These are phyloP conservation scores for Irpex sp. DNA, from an alignment of 1,284 basidiomycete species.

Conservation along the genomic window DNA sequence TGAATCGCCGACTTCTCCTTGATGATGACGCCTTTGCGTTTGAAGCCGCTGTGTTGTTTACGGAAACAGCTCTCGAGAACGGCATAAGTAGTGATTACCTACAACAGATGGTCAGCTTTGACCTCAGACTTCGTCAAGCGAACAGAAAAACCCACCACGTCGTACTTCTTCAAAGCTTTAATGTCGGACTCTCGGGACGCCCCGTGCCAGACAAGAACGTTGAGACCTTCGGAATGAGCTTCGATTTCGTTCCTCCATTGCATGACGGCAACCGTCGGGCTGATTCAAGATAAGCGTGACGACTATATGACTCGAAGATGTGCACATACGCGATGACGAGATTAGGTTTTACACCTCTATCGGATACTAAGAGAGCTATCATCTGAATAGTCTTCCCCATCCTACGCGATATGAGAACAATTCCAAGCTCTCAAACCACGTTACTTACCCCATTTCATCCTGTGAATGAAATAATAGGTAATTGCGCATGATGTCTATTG, in stretches of 20 bases:
- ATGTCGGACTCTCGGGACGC: constrained; percentile 59
- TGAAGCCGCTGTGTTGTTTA: constrained; percentile 91
- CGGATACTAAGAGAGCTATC: constrained; percentile 84
- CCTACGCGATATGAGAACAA: constrained; percentile 34
- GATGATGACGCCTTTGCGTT: constrained; percentile 79
- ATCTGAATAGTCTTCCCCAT: constrained; percentile 99
- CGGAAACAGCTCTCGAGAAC: constrained; percentile 92
- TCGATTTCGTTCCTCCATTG: constrained; percentile 98
- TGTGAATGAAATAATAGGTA: constrained; percentile 24
- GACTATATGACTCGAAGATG: neutral
- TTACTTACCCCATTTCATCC: constrained; percentile 85
- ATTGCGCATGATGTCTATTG: neutral
- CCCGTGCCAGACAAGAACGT: constrained; percentile 93
- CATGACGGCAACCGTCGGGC: constrained; percentile 95
- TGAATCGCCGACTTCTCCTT: constrained; percentile 91
- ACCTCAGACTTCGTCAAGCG: neutral
- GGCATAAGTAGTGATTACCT: constrained; percentile 77
- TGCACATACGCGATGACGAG: constrained; percentile 84
- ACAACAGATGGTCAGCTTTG: neutral
- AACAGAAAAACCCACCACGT: constrained; percentile 62
- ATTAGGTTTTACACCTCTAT: constrained; percentile 71
- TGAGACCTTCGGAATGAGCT: constrained; percentile 73
- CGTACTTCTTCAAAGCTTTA: constrained; percentile 76
- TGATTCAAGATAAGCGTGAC: constrained; percentile 23
- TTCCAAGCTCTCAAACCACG: neutral